phyloP scores from a whole-genome alignment of 345 rosid genomes.

The Chamaenerion angustifolium region DNA sequence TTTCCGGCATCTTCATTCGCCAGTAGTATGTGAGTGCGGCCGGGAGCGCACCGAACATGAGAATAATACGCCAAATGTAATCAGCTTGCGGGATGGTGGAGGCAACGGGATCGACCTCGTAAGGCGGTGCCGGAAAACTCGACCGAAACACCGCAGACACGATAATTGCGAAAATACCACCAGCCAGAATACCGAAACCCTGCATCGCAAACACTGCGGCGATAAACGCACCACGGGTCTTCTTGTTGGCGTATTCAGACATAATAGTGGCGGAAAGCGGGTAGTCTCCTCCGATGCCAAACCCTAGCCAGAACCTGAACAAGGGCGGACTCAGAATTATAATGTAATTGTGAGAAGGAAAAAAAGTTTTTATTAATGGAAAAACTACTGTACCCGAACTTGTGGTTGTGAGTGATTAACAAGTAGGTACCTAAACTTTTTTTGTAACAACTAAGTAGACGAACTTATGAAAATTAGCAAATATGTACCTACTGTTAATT shows the following conservation, averaged over 20 bases:
- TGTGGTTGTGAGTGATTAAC: no score
- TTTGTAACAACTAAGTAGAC: no score
- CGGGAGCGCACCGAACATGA: conserved; percentile 64
- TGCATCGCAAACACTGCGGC: conserved; percentile 74
- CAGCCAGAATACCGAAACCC: conserved; percentile 51
- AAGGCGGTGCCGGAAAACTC: conserved; percentile 13
- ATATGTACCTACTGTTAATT: no score
- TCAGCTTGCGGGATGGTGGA: conserved; percentile 23
- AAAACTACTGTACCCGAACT: no score
- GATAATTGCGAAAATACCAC: conserved; percentile 38
- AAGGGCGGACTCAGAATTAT: no score
- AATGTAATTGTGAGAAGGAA: no score
- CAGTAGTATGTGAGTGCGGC: conserved; percentile 68
- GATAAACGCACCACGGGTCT: conserved; percentile 52
- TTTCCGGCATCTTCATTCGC: conserved; percentile 85
- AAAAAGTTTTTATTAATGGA: no score
- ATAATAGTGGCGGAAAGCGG: conserved; percentile 71
- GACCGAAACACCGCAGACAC: conserved; percentile 13
- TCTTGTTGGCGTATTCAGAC: conserved; percentile 75
- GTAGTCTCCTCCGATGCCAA: conserved; percentile 73
- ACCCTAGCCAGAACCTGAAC: conserved; percentile 49
- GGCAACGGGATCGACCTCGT: conserved; percentile 11
- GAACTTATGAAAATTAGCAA: no score
- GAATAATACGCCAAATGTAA: conserved; percentile 56
- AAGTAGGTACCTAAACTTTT: no score